Percentiles rank a stretch among this genome's conserved stretches.
Evolutionary conservation across 2,329 filamentous ascomycete species (phyloP).

Genomic region (Colletotrichum lentis): DNA sequence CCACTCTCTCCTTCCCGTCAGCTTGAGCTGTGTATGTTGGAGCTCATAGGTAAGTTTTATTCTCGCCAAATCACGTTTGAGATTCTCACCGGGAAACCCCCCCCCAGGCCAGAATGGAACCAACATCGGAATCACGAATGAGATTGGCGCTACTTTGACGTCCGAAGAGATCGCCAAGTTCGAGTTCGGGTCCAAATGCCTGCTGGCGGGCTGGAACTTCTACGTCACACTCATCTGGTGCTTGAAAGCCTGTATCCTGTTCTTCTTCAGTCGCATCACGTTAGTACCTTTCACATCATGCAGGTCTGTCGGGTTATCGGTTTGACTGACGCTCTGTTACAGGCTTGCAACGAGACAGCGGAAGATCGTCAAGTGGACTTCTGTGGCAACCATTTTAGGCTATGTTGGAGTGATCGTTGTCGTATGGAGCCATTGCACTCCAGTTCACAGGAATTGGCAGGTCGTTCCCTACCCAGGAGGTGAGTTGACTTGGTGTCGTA

Average conservation of each 20-base stretch:
- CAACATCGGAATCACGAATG: conserved; percentile 49
- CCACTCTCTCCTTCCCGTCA: not conserved
- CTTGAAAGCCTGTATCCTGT: conserved; percentile 55
- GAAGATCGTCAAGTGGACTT: conserved; percentile 49
- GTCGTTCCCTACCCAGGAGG: conserved; percentile 52
- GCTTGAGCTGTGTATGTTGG: conserved; percentile 25
- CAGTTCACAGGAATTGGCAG: conserved; percentile 52
- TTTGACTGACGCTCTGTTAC: not conserved
- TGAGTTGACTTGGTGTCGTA: conserved; percentile 31
- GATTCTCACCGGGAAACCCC: not conserved
- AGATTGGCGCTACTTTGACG: conserved; percentile 45
- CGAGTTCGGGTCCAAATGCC: conserved; percentile 48
- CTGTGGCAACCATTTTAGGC: conserved; percentile 43
- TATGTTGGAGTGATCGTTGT: conserved; percentile 48
- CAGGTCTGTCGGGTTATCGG: too few species aligned
- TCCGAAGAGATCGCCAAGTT: conserved; percentile 43
- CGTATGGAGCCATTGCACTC: conserved; percentile 50
- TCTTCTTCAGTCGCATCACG: conserved; percentile 54
- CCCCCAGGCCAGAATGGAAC: conserved; percentile 52
- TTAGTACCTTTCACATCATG: conserved; percentile 39
- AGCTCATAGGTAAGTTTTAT: conserved; percentile 17
- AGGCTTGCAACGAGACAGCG: conserved; percentile 50
- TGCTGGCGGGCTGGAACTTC: conserved; percentile 51
- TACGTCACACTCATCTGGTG: conserved; percentile 55
- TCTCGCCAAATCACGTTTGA: not conserved